Conservation (phyloP, 2,329 filamentous ascomycete genomes). For the Exophiala sp. region DNA sequence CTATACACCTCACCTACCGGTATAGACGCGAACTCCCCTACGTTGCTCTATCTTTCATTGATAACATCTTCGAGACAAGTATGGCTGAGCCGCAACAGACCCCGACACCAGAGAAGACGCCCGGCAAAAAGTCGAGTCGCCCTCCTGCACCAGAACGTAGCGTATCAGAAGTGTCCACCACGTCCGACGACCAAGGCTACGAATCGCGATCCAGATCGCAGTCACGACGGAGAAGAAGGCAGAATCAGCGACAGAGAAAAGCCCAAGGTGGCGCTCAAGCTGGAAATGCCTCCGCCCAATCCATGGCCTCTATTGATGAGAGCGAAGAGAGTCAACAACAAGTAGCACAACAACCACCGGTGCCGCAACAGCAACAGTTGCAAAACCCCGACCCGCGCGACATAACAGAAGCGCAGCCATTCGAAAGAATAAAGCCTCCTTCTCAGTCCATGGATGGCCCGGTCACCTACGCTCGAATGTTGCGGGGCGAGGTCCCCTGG, state of each 20-base stretch:
- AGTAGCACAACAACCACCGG: conserved; percentile 13
- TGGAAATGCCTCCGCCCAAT: conserved; percentile 25
- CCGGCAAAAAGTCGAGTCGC: conserved; percentile 21
- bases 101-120: conserved; percentile 23
- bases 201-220: conserved; percentile 29
- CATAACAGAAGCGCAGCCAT: conserved; percentile 48
- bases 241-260: conserved; percentile 28
- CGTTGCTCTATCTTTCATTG: not conserved
- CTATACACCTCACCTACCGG: not conserved
- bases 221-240: conserved; percentile 27
- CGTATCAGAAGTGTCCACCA: conserved; percentile 23
- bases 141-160: conserved; percentile 19
- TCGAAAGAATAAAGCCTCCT: conserved; percentile 52
- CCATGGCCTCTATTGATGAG: conserved; percentile 27
- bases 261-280: conserved; percentile 18
- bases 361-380: conserved; percentile 22
- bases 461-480: conserved; percentile 49
- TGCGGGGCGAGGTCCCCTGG: conserved; percentile 52
- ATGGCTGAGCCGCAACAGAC: conserved; percentile 27
- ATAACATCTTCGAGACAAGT: conserved; percentile 4
- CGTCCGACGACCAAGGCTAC: conserved; percentile 27
- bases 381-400: conserved; percentile 33
- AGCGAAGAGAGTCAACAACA: conserved; percentile 22
- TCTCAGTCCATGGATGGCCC: conserved; percentile 53
- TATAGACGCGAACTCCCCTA: not conserved